These are phyloP conservation scores for Prunus campanulata DNA, from an alignment of 306 rosid genomes.

Conservation along the genomic window DNA sequence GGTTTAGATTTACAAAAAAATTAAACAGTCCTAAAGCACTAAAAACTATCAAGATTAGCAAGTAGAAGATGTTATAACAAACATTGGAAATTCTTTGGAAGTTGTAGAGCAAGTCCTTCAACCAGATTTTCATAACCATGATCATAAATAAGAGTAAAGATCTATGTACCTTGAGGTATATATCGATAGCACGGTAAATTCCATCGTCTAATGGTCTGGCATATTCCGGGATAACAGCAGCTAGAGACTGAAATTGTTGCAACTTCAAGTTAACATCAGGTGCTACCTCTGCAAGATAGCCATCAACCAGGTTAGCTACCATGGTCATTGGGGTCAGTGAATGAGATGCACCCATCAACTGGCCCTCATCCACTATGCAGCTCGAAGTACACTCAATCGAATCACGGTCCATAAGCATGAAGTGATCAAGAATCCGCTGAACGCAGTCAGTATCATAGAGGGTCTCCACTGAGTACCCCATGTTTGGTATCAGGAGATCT, in stretches of 20 bases:
- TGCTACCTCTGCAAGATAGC: slow-evolving; percentile 85
- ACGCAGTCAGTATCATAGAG: slow-evolving; percentile 81
- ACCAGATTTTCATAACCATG: background rate
- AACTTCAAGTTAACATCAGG: slow-evolving; percentile 78
- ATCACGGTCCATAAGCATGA: slow-evolving; percentile 54
- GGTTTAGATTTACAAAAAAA: no score
- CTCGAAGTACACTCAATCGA: slow-evolving; percentile 39
- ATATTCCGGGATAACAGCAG: slow-evolving; percentile 70
- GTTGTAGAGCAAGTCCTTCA: background rate
- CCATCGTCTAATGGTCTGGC: slow-evolving; percentile 82
- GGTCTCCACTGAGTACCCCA: slow-evolving; percentile 77
- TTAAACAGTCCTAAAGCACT: no score
- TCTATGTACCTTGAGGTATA: slow-evolving; percentile 74
- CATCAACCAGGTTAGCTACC: slow-evolving; percentile 80
- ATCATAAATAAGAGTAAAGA: background rate
- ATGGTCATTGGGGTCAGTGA: slow-evolving; percentile 46
- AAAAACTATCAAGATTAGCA: no score
- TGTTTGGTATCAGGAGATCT: slow-evolving; percentile 81
- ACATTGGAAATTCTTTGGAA: background rate
- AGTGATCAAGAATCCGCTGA: slow-evolving; percentile 86
- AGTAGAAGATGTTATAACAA: no score
- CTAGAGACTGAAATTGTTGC: slow-evolving; percentile 69
- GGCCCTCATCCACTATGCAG: slow-evolving; percentile 52
- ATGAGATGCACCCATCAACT: slow-evolving; percentile 43
- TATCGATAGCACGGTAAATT: slow-evolving; percentile 78